phyloP scores from a whole-genome alignment of 805 yeast species.

The Candida jianshihensis region DNA sequence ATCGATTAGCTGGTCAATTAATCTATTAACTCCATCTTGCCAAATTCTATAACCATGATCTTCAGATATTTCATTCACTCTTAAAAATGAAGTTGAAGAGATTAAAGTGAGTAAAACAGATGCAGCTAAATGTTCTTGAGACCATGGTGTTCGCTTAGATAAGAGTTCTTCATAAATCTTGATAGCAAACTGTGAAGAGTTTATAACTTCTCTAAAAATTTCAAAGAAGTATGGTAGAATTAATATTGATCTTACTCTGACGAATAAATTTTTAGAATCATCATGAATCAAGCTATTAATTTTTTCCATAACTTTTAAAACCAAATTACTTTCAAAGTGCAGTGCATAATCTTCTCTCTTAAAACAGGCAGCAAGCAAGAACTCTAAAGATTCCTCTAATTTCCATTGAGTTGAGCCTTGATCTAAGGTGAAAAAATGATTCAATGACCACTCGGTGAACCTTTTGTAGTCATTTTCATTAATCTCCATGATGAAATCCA shows the following conservation, averaged over 20 bases:
- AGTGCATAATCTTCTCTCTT: not conserved
- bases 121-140: conserved; percentile 14
- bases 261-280: conserved; percentile 26
- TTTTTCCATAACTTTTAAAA: conserved; percentile 1
- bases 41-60: conserved; percentile 9
- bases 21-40: not conserved
- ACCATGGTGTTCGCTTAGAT: too few species aligned
- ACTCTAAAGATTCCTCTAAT: conserved; percentile 40
- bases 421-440: not conserved
- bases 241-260: conserved; percentile 43
- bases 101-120: conserved; percentile 44
- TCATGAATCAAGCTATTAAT: conserved; percentile 3
- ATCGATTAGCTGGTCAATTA: conserved; percentile 30
- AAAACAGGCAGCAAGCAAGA: conserved; percentile 17
- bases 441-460: conserved; percentile 7
- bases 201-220: conserved; percentile 31
- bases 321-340: not conserved
- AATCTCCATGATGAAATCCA: conserved; percentile 48
- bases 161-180: not conserved
- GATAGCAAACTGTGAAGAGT: not conserved
- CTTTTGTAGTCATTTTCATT: conserved; percentile 32
- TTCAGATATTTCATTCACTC: conserved; percentile 20
- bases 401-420: conserved; percentile 29
- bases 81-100: conserved; percentile 37
- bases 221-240: conserved; percentile 51